Evolutionary conservation across 345 rosid genomes (phyloP), one percentile per base, ranked within the genome.

Genomic region (Salix koriyanagi): DNA sequence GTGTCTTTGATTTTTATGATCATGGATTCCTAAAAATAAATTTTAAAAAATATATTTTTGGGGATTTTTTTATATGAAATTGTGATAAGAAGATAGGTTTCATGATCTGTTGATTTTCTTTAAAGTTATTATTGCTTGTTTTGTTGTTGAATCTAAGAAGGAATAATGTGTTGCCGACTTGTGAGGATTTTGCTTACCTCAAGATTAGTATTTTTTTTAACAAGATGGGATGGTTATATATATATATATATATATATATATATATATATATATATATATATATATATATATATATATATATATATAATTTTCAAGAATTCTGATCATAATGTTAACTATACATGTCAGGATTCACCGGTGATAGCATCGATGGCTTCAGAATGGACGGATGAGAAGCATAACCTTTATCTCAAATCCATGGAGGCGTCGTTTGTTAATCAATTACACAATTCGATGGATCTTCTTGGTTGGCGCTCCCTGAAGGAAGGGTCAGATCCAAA

Each of bases 381-480:
- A 72, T 95, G 98, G 99, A 95, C 98, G 25, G 86, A 95, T 83
- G 97, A 91, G 89, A 95, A 95, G 77, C 99, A 95, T 69, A 88
- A 91, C 66, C 81, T 89, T 77, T 95, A 90, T 80, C 94, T 95
- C 71, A 87, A 95, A 79, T 93, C 97, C 18, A 89, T 95, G 90
- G 99, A 95, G 85, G 86, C 97, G 48, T 85, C 98, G n/a, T 95
- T 95, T 77, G 89, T 93, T 25, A 71, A 90, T 69, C 97, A 93
- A 78, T 76, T 93, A 15, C 87, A 93, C 68, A 84, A 75, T 72
- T 89, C 96, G 19, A 64, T 84, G 65, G 83, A 86, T 70, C 75
- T 62, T n/a, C 85, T 83, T 25, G 85, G 86, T 48, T 73, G 85
- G 82, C 77, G 36, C 75, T 69, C 70, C 16, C 81, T 74, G n/a